phyloP scores from a whole-genome alignment of 306 rosid species.

The Cicer arietinum region DNA sequence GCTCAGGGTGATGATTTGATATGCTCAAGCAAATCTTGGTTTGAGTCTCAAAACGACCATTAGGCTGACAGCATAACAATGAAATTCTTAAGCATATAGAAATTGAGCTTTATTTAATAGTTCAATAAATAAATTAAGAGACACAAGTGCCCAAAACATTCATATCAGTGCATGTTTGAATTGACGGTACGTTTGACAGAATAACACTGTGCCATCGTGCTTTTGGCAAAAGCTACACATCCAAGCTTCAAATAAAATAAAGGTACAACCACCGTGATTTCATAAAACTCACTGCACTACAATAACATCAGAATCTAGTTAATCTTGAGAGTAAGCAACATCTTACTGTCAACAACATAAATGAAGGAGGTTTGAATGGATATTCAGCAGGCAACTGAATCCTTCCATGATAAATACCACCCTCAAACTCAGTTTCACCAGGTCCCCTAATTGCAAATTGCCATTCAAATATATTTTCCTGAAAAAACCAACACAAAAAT shows the following conservation, averaged over 20 bases:
- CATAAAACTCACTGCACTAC: not conserved
- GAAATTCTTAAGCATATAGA: slow-evolving; percentile 36
- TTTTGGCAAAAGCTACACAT: too few relatives aligned
- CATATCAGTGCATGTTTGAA: not conserved
- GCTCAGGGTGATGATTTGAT: slow-evolving; percentile 98
- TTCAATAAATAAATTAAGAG: slow-evolving; percentile 13
- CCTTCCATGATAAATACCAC: slow-evolving; percentile 91
- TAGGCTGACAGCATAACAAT: slow-evolving; percentile 64
- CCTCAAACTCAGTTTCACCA: slow-evolving; percentile 76
- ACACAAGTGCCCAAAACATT: not conserved
- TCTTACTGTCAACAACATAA: slow-evolving; percentile 82
- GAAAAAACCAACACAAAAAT: slow-evolving; percentile 16
- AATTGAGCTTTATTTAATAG: not conserved
- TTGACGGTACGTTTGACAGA: too few relatives aligned
- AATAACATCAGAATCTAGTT: not conserved
- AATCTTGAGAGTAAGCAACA: slow-evolving; percentile 9
- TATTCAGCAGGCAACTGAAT: slow-evolving; percentile 87
- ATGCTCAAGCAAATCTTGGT: slow-evolving; percentile 98
- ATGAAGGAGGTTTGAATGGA: slow-evolving; percentile 94
- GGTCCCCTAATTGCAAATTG: slow-evolving; percentile 92
- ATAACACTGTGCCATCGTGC: too few relatives aligned
- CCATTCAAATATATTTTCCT: slow-evolving; percentile 98
- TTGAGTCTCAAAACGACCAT: slow-evolving; percentile 94
- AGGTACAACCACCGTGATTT: too few relatives aligned
- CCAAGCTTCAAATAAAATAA: too few relatives aligned